A percentile compares a stretch with the other conserved stretches of the same genome.
Evolutionary conservation across 2,329 filamentous ascomycete species (phyloP).

Genomic region (Fusarium chaquense): DNA sequence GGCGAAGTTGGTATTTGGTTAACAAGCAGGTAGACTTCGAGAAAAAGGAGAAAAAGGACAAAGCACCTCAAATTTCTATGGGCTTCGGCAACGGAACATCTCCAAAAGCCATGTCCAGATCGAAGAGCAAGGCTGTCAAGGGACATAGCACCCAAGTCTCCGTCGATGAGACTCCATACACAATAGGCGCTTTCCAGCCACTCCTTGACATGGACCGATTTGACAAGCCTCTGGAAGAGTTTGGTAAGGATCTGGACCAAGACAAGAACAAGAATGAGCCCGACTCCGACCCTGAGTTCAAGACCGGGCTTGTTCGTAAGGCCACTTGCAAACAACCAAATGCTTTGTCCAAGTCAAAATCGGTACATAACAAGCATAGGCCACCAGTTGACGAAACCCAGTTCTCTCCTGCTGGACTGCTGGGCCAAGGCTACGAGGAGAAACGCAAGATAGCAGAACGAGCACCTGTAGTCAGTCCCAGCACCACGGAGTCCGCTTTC

Average conservation of each 20-base stretch:
- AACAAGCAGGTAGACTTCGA: slow-evolving; percentile 71
- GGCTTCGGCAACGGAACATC: slow-evolving; percentile 18
- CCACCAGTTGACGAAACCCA: slow-evolving; percentile 50
- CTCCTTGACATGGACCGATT: slow-evolving; percentile 73
- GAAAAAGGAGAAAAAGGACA: slow-evolving; percentile 44
- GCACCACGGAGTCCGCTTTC: slow-evolving; percentile 57
- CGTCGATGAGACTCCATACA: slow-evolving; percentile 66
- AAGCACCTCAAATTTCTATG: slow-evolving; percentile 13
- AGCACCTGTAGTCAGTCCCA: slow-evolving; percentile 49
- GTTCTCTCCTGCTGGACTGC: slow-evolving; percentile 65
- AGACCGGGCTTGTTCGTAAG: slow-evolving; percentile 30
- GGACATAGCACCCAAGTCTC: slow-evolving; percentile 53
- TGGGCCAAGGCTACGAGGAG: slow-evolving; percentile 62
- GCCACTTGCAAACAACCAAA: slow-evolving; percentile 28
- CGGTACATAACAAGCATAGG: slow-evolving; percentile 30
- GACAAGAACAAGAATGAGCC: slow-evolving; percentile 16
- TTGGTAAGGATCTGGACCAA: slow-evolving; percentile 58
- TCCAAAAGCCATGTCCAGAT: slow-evolving; percentile 56
- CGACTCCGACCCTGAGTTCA: slow-evolving; percentile 27
- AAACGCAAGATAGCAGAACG: slow-evolving; percentile 55
- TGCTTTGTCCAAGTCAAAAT: slow-evolving; percentile 47
- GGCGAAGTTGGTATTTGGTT: slow-evolving; percentile 93
- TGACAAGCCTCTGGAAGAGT: slow-evolving; percentile 64
- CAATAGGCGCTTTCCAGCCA: slow-evolving; percentile 76
- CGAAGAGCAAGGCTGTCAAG: slow-evolving; percentile 35